Percentiles rank a stretch among this genome's conserved stretches.
phyloP scores from a whole-genome alignment of 495 filamentous ascomycete genomes.

The Glonium stellatum region DNA sequence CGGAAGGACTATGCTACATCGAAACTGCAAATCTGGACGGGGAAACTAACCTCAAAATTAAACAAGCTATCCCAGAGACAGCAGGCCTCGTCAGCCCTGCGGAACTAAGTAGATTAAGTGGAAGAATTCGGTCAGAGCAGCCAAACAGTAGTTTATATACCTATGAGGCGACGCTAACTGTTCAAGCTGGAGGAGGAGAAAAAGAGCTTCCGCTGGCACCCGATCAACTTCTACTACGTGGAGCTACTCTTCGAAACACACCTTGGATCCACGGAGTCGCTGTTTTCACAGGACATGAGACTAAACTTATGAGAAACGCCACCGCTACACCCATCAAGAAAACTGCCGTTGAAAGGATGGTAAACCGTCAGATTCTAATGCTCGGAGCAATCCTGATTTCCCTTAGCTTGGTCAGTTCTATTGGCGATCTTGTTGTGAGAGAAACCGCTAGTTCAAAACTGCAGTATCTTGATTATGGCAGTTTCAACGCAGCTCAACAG shows the following conservation, averaged over 20 bases:
- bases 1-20: slow-evolving; percentile 96
- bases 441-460: slow-evolving; percentile 52
- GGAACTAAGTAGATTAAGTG: slow-evolving; percentile 80
- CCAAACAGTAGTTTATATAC: slow-evolving; percentile 98
- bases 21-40: slow-evolving; percentile 98
- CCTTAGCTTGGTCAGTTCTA: slow-evolving; percentile 81
- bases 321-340: slow-evolving; percentile 96
- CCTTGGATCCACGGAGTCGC: slow-evolving; percentile 97
- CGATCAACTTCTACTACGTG: slow-evolving; percentile 81
- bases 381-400: slow-evolving; percentile 75
- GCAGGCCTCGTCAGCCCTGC: slow-evolving; percentile 75
- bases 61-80: slow-evolving; percentile 95
- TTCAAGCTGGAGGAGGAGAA: slow-evolving; percentile 88
- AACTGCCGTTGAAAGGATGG: slow-evolving; percentile 85
- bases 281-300: slow-evolving; percentile 97
- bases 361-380: slow-evolving; percentile 90
- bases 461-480: slow-evolving; percentile 61
- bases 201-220: slow-evolving; percentile 81
- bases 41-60: slow-evolving; percentile 98
- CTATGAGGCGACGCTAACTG: slow-evolving; percentile 92
- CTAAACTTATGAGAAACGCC: slow-evolving; percentile 97
- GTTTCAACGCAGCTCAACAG: slow-evolving; percentile 56
- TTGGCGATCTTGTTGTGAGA: slow-evolving; percentile 80
- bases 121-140: slow-evolving; percentile 86
- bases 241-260: slow-evolving; percentile 91